Conservation (phyloP, 2,329 filamentous ascomycete species). For the Scorias spongiosa region DNA sequence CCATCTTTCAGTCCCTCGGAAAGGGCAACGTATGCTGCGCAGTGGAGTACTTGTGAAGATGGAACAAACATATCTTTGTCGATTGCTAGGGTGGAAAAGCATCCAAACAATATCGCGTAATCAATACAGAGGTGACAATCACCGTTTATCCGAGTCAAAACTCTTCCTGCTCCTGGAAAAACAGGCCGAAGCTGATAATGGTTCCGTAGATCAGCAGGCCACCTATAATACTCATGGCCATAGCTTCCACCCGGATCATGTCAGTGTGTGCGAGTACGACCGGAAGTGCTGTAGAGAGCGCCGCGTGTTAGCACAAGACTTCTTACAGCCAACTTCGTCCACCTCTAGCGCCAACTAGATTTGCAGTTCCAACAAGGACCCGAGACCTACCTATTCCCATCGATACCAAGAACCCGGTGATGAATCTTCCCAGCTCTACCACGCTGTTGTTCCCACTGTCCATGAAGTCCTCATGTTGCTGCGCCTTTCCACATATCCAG, state of each 20-base stretch:
- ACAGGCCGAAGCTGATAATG: slow-evolving; percentile 95
- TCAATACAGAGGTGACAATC: too few relatives aligned
- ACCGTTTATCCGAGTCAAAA: slow-evolving; percentile 39
- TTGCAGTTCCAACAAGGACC: background rate
- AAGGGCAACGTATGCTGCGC: too few relatives aligned
- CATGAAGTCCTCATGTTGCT: slow-evolving; percentile 93
- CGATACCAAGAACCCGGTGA: slow-evolving; percentile 87
- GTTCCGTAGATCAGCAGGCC: slow-evolving; percentile 93
- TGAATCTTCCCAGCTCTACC: slow-evolving; percentile 86
- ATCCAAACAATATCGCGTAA: too few relatives aligned
- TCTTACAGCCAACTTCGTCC: too few relatives aligned
- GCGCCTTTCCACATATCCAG: slow-evolving; percentile 81
- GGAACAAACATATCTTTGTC: too few relatives aligned
- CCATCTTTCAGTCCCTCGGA: too few relatives aligned
- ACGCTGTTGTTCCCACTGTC: slow-evolving; percentile 67
- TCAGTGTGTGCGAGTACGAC: slow-evolving; percentile 74
- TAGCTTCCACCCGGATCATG: slow-evolving; percentile 68
- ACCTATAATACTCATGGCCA: slow-evolving; percentile 88
- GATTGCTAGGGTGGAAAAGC: too few relatives aligned
- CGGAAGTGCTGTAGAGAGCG: slow-evolving; percentile 52
- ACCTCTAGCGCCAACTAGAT: too few relatives aligned
- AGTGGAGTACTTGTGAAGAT: too few relatives aligned
- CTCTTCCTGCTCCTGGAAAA: slow-evolving; percentile 95
- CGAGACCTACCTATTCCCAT: slow-evolving; percentile 80
- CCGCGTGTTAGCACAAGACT: background rate